These are phyloP conservation scores for Cytospora chrysosperma DNA, from an alignment of 2,329 filamentous ascomycete genomes.

Conservation along the genomic window DNA sequence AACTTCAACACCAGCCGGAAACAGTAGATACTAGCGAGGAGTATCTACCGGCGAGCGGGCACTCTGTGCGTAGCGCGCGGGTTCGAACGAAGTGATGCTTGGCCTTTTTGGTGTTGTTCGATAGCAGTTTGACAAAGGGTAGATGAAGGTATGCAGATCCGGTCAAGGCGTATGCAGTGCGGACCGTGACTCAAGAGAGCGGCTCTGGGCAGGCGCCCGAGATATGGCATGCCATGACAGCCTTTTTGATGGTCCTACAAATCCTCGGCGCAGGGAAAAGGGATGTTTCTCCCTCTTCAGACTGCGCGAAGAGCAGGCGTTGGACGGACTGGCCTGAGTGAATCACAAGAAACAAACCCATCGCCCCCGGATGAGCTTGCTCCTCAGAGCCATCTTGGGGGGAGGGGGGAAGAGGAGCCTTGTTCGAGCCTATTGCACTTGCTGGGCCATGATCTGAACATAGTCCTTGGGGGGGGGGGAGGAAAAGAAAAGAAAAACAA, in stretches of 20 bases:
- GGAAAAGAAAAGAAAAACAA: too few species aligned
- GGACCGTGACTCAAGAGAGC: not conserved
- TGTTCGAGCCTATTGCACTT: too few species aligned
- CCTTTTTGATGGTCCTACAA: not conserved
- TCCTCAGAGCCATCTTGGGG: too few species aligned
- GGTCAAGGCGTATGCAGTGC: too few species aligned
- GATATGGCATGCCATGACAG: not conserved
- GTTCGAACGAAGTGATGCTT: not conserved
- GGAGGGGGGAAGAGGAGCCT: too few species aligned
- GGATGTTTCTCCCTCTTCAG: not conserved
- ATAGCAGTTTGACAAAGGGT: too few species aligned
- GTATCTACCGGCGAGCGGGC: not conserved
- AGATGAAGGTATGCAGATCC: too few species aligned
- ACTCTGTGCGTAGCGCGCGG: not conserved
- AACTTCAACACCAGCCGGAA: not conserved
- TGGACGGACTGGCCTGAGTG: not conserved
- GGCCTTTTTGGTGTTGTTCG: not conserved
- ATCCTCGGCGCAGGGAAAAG: not conserved
- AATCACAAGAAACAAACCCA: too few species aligned
- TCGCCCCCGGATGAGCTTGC: too few species aligned
- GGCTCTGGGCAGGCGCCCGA: not conserved
- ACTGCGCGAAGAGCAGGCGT: not conserved
- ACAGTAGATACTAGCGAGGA: not conserved
- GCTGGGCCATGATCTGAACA: too few species aligned
- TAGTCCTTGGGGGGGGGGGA: too few species aligned